Percentiles rank a stretch among this genome's conserved stretches.
Conservation (phyloP, 2,329 filamentous ascomycete species). For the Pseudopyricularia javanii region DNA sequence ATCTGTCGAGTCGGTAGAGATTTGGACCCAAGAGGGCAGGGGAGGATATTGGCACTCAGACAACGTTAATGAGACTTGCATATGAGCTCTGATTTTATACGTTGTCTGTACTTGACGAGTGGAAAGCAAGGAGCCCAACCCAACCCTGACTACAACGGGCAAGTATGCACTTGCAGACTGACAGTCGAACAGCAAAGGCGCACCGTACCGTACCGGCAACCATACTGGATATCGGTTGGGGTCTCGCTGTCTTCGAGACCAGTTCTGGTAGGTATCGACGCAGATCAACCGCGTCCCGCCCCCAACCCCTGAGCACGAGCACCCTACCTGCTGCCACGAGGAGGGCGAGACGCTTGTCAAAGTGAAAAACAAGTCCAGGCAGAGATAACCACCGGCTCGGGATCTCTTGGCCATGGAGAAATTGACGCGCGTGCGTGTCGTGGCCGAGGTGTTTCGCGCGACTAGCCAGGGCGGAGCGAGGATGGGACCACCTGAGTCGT, state of each 20-base stretch:
- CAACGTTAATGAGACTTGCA: background rate
- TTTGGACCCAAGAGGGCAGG: background rate
- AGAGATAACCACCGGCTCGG: background rate
- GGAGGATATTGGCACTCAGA: background rate
- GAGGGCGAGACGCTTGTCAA: background rate
- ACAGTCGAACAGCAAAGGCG: no score
- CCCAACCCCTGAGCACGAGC: no score
- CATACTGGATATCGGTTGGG: no score
- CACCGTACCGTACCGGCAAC: no score
- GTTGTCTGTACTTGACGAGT: no score
- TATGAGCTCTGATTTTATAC: background rate
- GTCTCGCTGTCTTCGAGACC: no score
- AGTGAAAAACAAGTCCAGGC: background rate
- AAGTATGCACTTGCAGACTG: no score
- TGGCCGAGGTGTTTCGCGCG: background rate
- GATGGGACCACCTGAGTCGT: background rate
- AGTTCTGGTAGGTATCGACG: no score
- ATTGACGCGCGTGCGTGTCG: background rate
- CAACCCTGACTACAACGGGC: no score
- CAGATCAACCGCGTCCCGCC: no score
- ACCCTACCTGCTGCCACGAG: background rate
- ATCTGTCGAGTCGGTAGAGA: background rate
- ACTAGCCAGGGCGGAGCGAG: background rate
- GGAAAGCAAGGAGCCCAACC: no score
- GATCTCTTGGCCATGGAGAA: background rate